Conservation (phyloP, 2,329 filamentous ascomycete genomes). For the Emmonsia crescens region DNA sequence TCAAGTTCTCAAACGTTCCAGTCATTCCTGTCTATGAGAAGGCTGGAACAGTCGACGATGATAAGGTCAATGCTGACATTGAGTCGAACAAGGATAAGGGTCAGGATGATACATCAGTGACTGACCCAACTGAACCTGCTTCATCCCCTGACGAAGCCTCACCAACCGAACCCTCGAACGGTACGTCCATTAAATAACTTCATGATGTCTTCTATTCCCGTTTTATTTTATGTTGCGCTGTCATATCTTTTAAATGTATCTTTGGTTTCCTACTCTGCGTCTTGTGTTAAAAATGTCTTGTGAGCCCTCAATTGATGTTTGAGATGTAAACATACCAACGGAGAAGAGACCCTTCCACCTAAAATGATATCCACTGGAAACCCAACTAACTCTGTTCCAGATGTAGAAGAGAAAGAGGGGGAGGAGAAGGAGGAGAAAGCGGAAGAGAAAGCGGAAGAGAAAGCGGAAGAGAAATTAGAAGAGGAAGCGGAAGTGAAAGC, state of each 20-base stretch:
- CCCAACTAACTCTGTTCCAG: conserved; percentile 7
- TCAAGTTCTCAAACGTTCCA: conserved; percentile 28
- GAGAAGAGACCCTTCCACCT: neutral
- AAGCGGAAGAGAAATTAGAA: too few relatives aligned
- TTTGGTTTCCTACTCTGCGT: neutral
- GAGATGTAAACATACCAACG: neutral
- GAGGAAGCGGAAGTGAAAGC: too few relatives aligned
- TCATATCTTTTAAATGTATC: neutral
- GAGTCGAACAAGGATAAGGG: conserved; percentile 22
- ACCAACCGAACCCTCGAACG: conserved; percentile 4
- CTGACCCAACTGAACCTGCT: conserved; percentile 5
- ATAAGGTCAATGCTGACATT: conserved; percentile 27
- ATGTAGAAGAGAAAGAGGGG: neutral
- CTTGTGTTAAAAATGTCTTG: neutral
- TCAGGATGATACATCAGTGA: conserved; percentile 14
- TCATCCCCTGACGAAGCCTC: conserved; percentile 1
- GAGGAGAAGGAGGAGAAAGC: neutral
- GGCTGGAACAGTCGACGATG: conserved; percentile 26
- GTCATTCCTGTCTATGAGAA: conserved; percentile 23
- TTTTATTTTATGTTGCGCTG: neutral
- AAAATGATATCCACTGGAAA: neutral
- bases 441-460: neutral
- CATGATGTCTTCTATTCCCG: neutral
- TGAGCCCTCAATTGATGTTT: neutral
- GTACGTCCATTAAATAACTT: conserved; percentile 1